Evolutionary conservation across 1,139 yeast species (phyloP).

Genomic region (Lodderomyces oxycetoniae): DNA sequence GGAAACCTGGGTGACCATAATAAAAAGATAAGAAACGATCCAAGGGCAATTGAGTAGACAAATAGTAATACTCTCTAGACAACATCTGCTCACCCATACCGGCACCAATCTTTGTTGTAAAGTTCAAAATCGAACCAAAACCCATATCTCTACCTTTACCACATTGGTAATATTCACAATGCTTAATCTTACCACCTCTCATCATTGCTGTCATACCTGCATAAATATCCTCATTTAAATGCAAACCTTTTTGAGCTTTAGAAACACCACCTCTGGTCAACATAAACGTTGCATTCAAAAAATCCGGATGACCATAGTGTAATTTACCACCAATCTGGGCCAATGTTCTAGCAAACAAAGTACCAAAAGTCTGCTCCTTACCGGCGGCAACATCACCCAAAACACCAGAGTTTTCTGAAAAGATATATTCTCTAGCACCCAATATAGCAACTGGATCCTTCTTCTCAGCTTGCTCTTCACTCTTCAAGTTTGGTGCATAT

Average conservation of each 20-base stretch:
- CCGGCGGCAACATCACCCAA: slow-evolving; percentile 99
- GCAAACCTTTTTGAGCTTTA: slow-evolving; percentile 97
- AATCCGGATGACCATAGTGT: slow-evolving; percentile 99
- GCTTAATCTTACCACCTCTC: slow-evolving; percentile 99
- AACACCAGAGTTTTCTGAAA: slow-evolving; percentile 98
- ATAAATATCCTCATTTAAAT: slow-evolving; percentile 97
- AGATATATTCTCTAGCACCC: slow-evolving; percentile 99
- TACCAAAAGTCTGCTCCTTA: slow-evolving; percentile 99
- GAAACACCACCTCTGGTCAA: slow-evolving; percentile 99
- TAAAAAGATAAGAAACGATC: slow-evolving; percentile 97
- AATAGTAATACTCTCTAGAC: slow-evolving; percentile 94
- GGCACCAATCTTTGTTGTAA: slow-evolving; percentile 99
- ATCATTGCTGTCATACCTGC: slow-evolving; percentile 98
- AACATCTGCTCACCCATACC: slow-evolving; percentile 99
- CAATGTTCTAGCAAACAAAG: slow-evolving; percentile 93
- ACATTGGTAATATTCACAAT: slow-evolving; percentile 98
- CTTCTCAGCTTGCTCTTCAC: slow-evolving; percentile 30
- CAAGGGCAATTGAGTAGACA: slow-evolving; percentile 94
- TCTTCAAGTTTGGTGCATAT: slow-evolving; percentile 59
- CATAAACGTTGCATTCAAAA: slow-evolving; percentile 90
- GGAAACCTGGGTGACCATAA: slow-evolving; percentile 99
- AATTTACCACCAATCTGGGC: slow-evolving; percentile 98
- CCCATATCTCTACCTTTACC: slow-evolving; percentile 99
- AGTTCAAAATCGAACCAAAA: slow-evolving; percentile 95
- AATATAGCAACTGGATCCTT: slow-evolving; percentile 90